Evolutionary conservation across 345 rosid species (phyloP), one percentile per base, ranked within the genome.

Genomic region (Passiflora organensis): DNA sequence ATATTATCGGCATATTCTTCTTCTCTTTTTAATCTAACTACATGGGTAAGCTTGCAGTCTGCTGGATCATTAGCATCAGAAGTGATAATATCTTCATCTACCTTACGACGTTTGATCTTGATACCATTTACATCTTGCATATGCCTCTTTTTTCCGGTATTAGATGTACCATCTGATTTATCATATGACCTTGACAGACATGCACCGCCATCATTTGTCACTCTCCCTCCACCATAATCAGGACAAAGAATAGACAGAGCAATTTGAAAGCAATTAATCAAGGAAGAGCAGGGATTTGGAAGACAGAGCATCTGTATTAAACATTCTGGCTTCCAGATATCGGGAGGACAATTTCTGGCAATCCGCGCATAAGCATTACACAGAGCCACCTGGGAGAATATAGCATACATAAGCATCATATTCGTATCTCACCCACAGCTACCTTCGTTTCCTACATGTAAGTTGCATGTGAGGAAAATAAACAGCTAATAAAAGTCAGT

Each of bases 241-340:
- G 79, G 76, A 66, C 80, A 78, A 65, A 88, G 87, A 72, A 80
- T 52, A 41, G 71, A 72, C 32, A 88, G 48, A 58, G 84, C 73
- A 49, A 71, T 82, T 73, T 68, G 76, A 63, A 88, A 70, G 80
- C 98, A 91, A 64, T 85, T 81, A 62, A 80, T 78, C 75, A 88
- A 73, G 43, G 69, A 65, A 57, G 70, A 58, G 69, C 85, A 88
- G 58, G 96, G 93, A 56, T 88, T 80, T 19, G 87, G 74, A 69
- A 69, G 62, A 68, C 75, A 75, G 63, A 91, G 81, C 65, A 76
- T 48, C 38, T 76, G 51, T 23, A 81, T 54, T 63, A 91, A 82
- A 72, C 65, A 80, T 63, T 84, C 80, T 39, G 91, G 91, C 69
- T 65, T 88, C 96, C 95, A 91, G 25, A 91, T 72, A 69, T 75